phyloP scores from a whole-genome alignment of 345 rosid species.

The Corchorus olitorius region DNA sequence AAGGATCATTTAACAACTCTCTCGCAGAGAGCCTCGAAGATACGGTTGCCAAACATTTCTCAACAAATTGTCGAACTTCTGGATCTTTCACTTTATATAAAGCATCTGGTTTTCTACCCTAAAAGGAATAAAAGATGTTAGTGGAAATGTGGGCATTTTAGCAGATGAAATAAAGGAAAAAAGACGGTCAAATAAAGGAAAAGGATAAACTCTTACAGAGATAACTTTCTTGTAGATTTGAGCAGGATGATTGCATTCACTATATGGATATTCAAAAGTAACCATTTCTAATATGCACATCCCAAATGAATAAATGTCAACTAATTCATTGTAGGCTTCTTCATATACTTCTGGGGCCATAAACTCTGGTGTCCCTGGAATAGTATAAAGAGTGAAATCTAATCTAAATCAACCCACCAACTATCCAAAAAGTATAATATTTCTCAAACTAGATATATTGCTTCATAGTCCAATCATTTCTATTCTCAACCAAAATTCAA shows the following conservation, averaged over 20 bases:
- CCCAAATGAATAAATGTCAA: slow-evolving; percentile 96
- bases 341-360: slow-evolving; percentile 99
- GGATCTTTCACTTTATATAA: slow-evolving; percentile 78
- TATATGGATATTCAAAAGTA: slow-evolving; percentile 94
- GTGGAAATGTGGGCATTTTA: slow-evolving; percentile 14
- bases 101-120: slow-evolving; percentile 97
- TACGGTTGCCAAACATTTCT: slow-evolving; percentile 87
- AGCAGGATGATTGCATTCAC: slow-evolving; percentile 92
- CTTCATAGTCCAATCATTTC: neutral
- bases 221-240: slow-evolving; percentile 99
- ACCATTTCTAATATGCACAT: slow-evolving; percentile 99
- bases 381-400: slow-evolving; percentile 3
- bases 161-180: neutral
- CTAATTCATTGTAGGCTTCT: slow-evolving; percentile 94
- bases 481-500: neutral
- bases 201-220: slow-evolving; percentile 60
- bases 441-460: neutral
- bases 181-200: neutral
- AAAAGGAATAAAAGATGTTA: slow-evolving; percentile 26
- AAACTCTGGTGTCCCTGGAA: slow-evolving; percentile 94
- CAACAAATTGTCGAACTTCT: slow-evolving; percentile 75
- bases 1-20: slow-evolving; percentile 82
- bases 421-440: neutral
- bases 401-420: slow-evolving; percentile 4
- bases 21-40: slow-evolving; percentile 82